Evolutionary conservation across 257 asterid species (phyloP), one percentile per base, ranked within the genome.

Genomic region (Anisodus tanguticus): DNA sequence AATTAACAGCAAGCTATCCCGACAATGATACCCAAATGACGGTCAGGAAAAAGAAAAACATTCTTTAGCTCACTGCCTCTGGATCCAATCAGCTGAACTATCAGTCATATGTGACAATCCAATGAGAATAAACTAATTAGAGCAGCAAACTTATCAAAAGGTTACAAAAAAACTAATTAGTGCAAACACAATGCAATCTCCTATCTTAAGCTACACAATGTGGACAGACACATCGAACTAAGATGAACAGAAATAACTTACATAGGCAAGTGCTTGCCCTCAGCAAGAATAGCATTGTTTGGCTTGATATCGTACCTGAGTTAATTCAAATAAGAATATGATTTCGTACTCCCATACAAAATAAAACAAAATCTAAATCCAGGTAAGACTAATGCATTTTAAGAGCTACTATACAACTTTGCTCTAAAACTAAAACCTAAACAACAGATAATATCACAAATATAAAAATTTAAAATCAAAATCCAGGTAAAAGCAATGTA

Each of bases 251-350:
- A 9, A 88, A 22, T 4, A 26, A 90, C 99, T 91, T 87, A 97
- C 55, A 95, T 86, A 8, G 97, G 93, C 87, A 93, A 67, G 92
- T 97, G 99, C 84, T 97, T 97, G 7, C 95, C 99, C 91, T 95
- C 98, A 0, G 98, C 99, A 17, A 97, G 97, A 81, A 97, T 97
- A 26, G 99, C 99, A 91, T 95, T 87, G 91, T 97, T 97, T 89
- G 86, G 55, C 84, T 91, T 90, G 72, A 95, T 72, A 39, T 91
- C 98, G 71, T 89, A 97, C 68, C 98, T 96, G 91, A 59, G 59
- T 26, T 66, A 67, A 58, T 8, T 66, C 57, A 31, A 31, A 57
- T 53, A 55, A 72, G 9, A 72, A 47, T 26, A 11, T 72, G 17
- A 43, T 45, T 69, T 3, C 17, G 0, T 4, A 26, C 31, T 26